A percentile compares a stretch with the other conserved stretches of the same genome.
Evolutionary conservation across 2,329 filamentous ascomycete species (phyloP).

Genomic region (Myriosclerotinia duriaeana): DNA sequence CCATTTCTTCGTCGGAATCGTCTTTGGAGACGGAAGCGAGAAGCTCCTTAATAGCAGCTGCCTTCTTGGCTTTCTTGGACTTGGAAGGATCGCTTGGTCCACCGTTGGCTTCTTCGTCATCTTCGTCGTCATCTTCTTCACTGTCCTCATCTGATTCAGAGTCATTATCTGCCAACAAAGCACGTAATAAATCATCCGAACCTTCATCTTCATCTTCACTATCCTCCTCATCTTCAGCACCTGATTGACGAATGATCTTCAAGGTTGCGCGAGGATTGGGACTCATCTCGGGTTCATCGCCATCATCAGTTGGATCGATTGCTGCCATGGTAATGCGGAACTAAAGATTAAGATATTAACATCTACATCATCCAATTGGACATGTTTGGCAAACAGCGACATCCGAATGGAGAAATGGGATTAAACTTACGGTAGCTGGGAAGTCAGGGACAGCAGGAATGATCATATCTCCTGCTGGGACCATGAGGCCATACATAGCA

Average conservation of each 20-base stretch:
- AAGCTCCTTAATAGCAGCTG: conserved; percentile 74
- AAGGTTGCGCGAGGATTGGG: conserved; percentile 76
- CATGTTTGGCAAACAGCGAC: neutral
- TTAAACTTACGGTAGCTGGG: conserved; percentile 73
- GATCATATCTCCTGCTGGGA: conserved; percentile 80
- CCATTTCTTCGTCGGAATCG: conserved; percentile 70
- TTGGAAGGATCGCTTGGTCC: conserved; percentile 90
- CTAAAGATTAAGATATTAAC: conserved; percentile 48
- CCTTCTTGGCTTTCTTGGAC: conserved; percentile 81
- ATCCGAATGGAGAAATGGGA: neutral
- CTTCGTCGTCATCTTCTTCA: conserved; percentile 66
- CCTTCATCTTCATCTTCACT: conserved; percentile 58
- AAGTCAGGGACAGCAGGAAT: conserved; percentile 77
- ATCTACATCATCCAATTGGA: neutral
- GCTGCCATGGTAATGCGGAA: conserved; percentile 99
- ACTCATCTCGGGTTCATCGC: conserved; percentile 60
- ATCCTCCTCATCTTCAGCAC: conserved; percentile 60
- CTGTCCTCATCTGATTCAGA: conserved; percentile 46
- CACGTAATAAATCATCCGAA: conserved; percentile 44
- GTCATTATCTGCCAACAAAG: conserved; percentile 58
- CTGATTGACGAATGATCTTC: conserved; percentile 78
- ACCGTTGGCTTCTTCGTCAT: conserved; percentile 77
- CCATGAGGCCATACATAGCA: conserved; percentile 87
- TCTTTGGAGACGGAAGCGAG: conserved; percentile 63
- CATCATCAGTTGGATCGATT: conserved; percentile 81